Percentiles rank a stretch among this genome's conserved stretches.
Evolutionary conservation across 225 moss, liverwort and hornwort genomes (phyloP).

Genomic region (Climacium dendroides): DNA sequence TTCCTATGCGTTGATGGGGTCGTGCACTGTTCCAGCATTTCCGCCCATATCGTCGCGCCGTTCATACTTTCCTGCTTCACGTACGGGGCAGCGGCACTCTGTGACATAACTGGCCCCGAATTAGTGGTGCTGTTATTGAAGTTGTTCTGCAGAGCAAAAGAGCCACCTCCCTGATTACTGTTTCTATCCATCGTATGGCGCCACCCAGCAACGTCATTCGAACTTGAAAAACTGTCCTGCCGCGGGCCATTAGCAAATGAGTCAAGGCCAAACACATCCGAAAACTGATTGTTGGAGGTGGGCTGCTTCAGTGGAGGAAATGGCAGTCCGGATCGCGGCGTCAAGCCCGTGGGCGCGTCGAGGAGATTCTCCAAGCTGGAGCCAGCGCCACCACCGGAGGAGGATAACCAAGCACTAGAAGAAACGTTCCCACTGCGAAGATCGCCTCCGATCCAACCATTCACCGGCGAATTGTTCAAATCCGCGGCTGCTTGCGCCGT

Average conservation of each 20-base stretch:
- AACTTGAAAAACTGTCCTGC: constrained; percentile 8
- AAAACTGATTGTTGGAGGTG: not conserved
- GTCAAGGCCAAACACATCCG: constrained; percentile 13
- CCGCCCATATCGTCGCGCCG: constrained; percentile 37
- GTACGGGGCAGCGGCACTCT: constrained; percentile 1
- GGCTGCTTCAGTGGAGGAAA: constrained; percentile 1
- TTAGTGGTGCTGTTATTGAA: not conserved
- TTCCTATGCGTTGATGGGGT: constrained; percentile 22
- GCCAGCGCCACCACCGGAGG: not conserved
- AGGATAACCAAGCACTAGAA: constrained; percentile 12
- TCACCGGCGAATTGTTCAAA: constrained; percentile 17
- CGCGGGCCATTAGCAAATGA: constrained; percentile 12
- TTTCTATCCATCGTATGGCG: constrained; percentile 17
- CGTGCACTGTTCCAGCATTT: constrained; percentile 35
- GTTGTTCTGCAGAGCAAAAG: not conserved
- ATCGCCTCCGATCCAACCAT: constrained; percentile 22
- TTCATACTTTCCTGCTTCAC: constrained; percentile 48
- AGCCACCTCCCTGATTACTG: not conserved
- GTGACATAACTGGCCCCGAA: not conserved
- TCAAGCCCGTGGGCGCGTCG: constrained; percentile 24
- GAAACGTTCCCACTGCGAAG: not conserved
- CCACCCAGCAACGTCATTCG: constrained; percentile 19
- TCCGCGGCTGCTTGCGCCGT: constrained; percentile 6
- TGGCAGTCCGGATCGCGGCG: constrained; percentile 1
- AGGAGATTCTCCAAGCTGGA: constrained; percentile 20